Conservation (phyloP, 2,329 filamentous ascomycete species). For the Calonectria leucothoes region DNA sequence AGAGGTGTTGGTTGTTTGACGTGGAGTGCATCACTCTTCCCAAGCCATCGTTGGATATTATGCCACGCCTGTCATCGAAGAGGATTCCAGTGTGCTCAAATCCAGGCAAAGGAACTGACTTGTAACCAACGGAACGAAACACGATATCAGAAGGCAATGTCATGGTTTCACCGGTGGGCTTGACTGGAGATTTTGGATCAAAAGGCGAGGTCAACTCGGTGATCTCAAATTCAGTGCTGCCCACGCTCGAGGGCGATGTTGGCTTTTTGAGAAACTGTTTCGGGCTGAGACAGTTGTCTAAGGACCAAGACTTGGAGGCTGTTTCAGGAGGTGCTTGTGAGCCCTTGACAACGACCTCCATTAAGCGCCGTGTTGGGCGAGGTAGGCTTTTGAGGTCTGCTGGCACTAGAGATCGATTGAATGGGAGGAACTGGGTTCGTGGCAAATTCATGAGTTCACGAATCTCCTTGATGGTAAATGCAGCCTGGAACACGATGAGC, state of each 20-base stretch:
- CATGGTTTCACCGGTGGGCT: slow-evolving; percentile 60
- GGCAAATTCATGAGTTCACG: slow-evolving; percentile 87
- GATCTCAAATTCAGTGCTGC: slow-evolving; percentile 75
- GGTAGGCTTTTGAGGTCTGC: slow-evolving; percentile 75
- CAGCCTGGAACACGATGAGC: slow-evolving; percentile 65
- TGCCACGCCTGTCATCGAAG: slow-evolving; percentile 79
- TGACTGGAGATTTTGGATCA: slow-evolving; percentile 62
- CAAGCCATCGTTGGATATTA: slow-evolving; percentile 84
- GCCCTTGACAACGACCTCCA: slow-evolving; percentile 84
- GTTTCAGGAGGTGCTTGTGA: slow-evolving; percentile 62
- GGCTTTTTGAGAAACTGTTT: slow-evolving; percentile 69
- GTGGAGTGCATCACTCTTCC: slow-evolving; percentile 72
- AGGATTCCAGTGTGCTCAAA: slow-evolving; percentile 79
- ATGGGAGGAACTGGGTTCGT: slow-evolving; percentile 76
- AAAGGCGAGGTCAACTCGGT: slow-evolving; percentile 67
- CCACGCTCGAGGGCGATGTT: slow-evolving; percentile 61
- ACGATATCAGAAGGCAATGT: slow-evolving; percentile 76
- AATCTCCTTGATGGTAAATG: slow-evolving; percentile 95
- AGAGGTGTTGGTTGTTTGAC: slow-evolving; percentile 52
- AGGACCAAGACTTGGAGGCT: slow-evolving; percentile 78
- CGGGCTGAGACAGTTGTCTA: slow-evolving; percentile 89
- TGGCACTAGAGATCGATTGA: slow-evolving; percentile 76
- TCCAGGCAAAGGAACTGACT: slow-evolving; percentile 80
- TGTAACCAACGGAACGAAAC: slow-evolving; percentile 96
- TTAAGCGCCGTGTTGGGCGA: slow-evolving; percentile 79